Evolutionary conservation across 768 basidiomycete genomes (phyloP).

Genomic region (Tulasnella sp.): DNA sequence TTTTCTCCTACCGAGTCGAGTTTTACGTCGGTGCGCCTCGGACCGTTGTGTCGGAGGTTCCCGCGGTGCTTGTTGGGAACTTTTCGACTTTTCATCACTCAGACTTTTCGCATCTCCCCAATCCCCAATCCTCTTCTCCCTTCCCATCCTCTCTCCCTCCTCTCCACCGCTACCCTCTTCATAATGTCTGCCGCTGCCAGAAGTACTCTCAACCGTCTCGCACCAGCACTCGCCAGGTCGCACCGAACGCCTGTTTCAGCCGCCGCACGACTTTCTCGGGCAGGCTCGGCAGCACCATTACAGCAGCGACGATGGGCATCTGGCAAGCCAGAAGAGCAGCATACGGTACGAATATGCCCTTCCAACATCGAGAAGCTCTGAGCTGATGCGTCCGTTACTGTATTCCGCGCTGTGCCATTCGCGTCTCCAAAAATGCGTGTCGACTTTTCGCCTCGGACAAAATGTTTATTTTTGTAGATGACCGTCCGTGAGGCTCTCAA

Average conservation of each 20-base stretch:
- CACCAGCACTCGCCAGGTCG: conserved; percentile 52
- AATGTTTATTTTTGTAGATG: conserved; percentile 59
- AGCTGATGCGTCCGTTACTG: background rate
- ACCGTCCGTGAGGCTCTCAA: conserved; percentile 98
- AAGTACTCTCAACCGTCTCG: conserved; percentile 65
- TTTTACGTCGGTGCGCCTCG: conserved; percentile 6
- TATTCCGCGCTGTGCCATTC: background rate
- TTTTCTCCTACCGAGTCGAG: background rate
- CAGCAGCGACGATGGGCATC: conserved; percentile 38
- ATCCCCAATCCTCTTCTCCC: conserved; percentile 18
- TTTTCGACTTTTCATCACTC: conserved; percentile 2
- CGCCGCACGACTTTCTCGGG: conserved; percentile 35
- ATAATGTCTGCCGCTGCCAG: conserved; percentile 52
- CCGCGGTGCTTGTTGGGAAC: conserved; percentile 11
- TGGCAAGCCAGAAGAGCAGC: conserved; percentile 23
- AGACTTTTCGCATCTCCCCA: background rate
- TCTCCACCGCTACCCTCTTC: conserved; percentile 49
- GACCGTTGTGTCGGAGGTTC: conserved; percentile 2
- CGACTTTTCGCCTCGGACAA: background rate
- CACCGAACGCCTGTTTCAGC: conserved; percentile 48
- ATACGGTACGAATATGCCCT: background rate
- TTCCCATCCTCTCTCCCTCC: conserved; percentile 26
- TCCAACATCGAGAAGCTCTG: background rate
- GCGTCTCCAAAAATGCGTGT: conserved; percentile 12
- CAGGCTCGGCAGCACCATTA: conserved; percentile 12